A percentile compares a stretch with the other conserved stretches of the same genome.
These are phyloP conservation scores for Capronia americana DNA, from an alignment of 2,329 filamentous ascomycete species.

Conservation along the genomic window DNA sequence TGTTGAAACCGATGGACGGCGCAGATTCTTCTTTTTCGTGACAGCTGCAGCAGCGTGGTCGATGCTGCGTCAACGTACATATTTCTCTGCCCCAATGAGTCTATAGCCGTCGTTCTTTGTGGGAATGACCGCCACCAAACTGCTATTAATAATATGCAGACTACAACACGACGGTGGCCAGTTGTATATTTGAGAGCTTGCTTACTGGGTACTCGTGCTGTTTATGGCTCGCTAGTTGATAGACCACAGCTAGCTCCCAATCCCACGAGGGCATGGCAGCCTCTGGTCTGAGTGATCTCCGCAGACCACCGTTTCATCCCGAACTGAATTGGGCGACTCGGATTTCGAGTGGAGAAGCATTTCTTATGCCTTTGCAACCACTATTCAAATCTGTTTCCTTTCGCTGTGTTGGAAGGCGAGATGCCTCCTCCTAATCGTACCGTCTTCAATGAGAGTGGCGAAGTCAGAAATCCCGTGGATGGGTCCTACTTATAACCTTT, in stretches of 20 bases:
- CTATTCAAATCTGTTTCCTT: neutral
- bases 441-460: neutral
- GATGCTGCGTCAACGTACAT: neutral
- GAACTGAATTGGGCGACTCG: conserved; percentile 13
- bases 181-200: conserved; percentile 10
- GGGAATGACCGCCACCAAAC: neutral
- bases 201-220: conserved; percentile 11
- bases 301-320: conserved; percentile 28
- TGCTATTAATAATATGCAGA: conserved; percentile 5
- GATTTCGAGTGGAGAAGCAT: conserved; percentile 13
- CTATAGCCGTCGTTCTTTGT: neutral
- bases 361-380: neutral
- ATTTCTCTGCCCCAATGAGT: neutral
- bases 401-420: neutral
- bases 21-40: neutral
- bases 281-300: conserved; percentile 4
- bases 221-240: conserved; percentile 7
- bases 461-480: neutral
- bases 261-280: conserved; percentile 24
- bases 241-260: conserved; percentile 11
- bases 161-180: neutral
- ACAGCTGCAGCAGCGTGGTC: neutral
- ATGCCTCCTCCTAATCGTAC: neutral
- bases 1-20: neutral
- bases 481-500: neutral